Evolutionary conservation across 2,329 filamentous ascomycete genomes (phyloP), one percentile per base, ranked within the genome.

Genomic region (Diaporthe ampelina): DNA sequence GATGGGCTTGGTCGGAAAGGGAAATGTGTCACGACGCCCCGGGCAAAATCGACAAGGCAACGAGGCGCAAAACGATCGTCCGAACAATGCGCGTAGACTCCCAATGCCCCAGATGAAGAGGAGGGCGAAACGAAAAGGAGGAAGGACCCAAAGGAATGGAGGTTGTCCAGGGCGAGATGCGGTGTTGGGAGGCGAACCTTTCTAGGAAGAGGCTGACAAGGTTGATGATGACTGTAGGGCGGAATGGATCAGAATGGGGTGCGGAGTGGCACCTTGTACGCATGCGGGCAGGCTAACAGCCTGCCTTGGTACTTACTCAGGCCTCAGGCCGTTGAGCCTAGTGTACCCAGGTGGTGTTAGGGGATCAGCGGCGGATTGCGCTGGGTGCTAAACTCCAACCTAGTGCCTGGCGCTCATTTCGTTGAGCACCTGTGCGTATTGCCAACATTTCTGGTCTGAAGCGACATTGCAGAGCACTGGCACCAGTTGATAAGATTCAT

Each of bases 11-110:
- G 35, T 21, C 61, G 37, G 15, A 35, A 52, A 54, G 52, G 61
- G 61, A 70, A 61, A 73, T 73, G 73, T 70, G 56, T 63, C 70
- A 73, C 61, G 70, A 73, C 45, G 35, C 13, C 63, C 45, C 45
- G 24, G 56, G 48, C 32, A 15, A 54, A 63, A 35, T 7, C 45
- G 21, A 43, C 24, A 45, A 48, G 45, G 11, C 70, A 43, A 56
- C 57, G 59, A n/a, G 17, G 24, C 35, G 57, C 45, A 56, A 56
- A 63, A 63, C 24, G 54, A 56, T 54, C 15, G 43, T 63, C 56
- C 35, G 29, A 48, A 72, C 54, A 40, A n/a, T 56, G n/a, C 32
- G 35, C 32, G 43, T 29, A 54, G 17, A 56, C 50, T 54, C 13
- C 13, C 19, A 26, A 29, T 54, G 63, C 59, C 32, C 57, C 45